A percentile compares a stretch with the other conserved stretches of the same genome.
Conservation (phyloP, 2,329 filamentous ascomycete genomes). For the Mycosphaerella sp. region DNA sequence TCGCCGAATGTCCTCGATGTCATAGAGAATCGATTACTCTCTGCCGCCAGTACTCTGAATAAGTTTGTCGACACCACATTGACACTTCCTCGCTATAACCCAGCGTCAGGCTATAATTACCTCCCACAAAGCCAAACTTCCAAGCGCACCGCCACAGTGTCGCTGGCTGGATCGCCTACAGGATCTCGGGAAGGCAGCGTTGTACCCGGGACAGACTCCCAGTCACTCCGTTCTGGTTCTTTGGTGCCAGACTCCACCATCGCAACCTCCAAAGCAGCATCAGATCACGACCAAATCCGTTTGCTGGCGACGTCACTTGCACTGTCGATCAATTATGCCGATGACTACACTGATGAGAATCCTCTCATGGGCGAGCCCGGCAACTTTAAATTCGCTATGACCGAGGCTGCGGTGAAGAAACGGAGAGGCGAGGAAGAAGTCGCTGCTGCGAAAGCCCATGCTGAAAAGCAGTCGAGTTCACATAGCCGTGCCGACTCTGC, state of each 20-base stretch:
- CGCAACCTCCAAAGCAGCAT: constrained; percentile 12
- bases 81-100: constrained; percentile 51
- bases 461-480: constrained; percentile 16
- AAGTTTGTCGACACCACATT: constrained; percentile 51
- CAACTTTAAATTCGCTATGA: constrained; percentile 51
- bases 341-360: constrained; percentile 60
- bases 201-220: constrained; percentile 25
- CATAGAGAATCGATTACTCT: constrained; percentile 48
- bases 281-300: constrained; percentile 20
- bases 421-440: constrained; percentile 36
- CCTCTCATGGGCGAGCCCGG: constrained; percentile 59
- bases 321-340: constrained; percentile 44
- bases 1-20: constrained; percentile 56
- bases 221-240: constrained; percentile 30
- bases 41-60: constrained; percentile 50
- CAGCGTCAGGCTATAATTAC: constrained; percentile 56
- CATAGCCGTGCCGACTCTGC: constrained; percentile 14
- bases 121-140: constrained; percentile 34
- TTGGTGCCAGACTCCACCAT: constrained; percentile 23
- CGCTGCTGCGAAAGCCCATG: constrained; percentile 23
- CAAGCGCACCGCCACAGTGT: constrained; percentile 34
- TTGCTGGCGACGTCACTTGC: constrained; percentile 38
- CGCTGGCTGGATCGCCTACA: constrained; percentile 34
- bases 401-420: constrained; percentile 40
- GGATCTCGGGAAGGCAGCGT: constrained; percentile 43